Evolutionary conservation across 208 protist genomes (phyloP).

Genomic region (Lotmaria passim): DNA sequence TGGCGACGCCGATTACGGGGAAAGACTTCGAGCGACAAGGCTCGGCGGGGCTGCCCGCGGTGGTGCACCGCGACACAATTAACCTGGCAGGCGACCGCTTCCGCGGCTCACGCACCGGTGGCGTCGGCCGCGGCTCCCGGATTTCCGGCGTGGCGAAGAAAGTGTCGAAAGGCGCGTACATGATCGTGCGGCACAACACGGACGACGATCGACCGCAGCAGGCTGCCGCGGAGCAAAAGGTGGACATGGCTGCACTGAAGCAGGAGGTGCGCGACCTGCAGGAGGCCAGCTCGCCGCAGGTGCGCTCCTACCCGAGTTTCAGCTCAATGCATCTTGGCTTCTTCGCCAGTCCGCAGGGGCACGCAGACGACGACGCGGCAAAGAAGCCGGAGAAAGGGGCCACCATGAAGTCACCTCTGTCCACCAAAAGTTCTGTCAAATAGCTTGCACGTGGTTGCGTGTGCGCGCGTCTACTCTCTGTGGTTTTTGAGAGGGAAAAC

Average conservation of each 20-base stretch:
- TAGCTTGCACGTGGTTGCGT: conserved; percentile 2
- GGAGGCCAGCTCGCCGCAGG: conserved; percentile 44
- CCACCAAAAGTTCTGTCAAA: neutral
- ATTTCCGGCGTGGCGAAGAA: conserved; percentile 1
- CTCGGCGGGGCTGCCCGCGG: conserved; percentile 21
- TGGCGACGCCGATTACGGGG: conserved; percentile 59
- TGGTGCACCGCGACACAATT: conserved; percentile 52
- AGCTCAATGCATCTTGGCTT: conserved; percentile 47
- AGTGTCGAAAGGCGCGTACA: conserved; percentile 19
- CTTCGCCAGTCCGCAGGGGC: conserved; percentile 7
- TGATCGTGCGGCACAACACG: conserved; percentile 25
- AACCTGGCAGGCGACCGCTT: conserved; percentile 45
- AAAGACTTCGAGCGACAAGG: conserved; percentile 34
- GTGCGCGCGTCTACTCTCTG: too few relatives aligned
- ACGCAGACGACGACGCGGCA: conserved; percentile 15
- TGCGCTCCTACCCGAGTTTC: conserved; percentile 69
- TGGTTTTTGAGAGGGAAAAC: neutral
- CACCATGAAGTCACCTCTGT: conserved; percentile 1
- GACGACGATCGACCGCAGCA: conserved; percentile 22
- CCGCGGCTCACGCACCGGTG: conserved; percentile 12
- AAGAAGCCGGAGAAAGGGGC: conserved; percentile 10
- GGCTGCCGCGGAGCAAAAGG: neutral
- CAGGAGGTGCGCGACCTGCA: conserved; percentile 34
- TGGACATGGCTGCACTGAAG: conserved; percentile 38
- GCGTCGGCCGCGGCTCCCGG: conserved; percentile 3